Evolutionary conservation across 1,284 basidiomycete species (phyloP).

Genomic region (Stereum hirsutum): DNA sequence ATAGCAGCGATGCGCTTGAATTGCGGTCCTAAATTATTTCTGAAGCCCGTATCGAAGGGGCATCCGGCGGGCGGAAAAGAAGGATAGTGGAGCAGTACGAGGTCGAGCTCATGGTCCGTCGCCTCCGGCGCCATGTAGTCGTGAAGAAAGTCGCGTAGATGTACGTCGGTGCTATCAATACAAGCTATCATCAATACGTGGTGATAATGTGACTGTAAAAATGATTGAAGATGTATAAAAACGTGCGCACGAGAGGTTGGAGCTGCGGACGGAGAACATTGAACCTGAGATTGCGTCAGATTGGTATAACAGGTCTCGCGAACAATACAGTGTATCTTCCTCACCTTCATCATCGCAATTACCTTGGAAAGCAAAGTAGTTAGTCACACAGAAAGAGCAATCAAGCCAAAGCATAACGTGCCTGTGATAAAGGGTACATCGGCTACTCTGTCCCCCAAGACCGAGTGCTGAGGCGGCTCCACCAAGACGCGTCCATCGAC

Average conservation of each 20-base stretch:
- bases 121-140: slow-evolving; percentile 10
- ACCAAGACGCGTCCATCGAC: slow-evolving; percentile 42
- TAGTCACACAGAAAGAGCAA: not conserved
- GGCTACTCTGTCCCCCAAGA: slow-evolving; percentile 31
- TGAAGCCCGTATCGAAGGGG: slow-evolving; percentile 18
- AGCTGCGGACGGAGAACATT: slow-evolving; percentile 8
- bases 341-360: slow-evolving; percentile 14
- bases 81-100: slow-evolving; percentile 16
- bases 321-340: no score
- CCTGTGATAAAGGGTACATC: slow-evolving; percentile 38
- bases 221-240: not conserved
- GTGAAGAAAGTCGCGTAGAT: slow-evolving; percentile 4
- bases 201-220: not conserved
- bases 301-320: no score
- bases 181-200: not conserved
- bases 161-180: not conserved
- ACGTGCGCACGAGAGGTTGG: slow-evolving; percentile 8
- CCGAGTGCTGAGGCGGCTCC: slow-evolving; percentile 28
- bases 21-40: slow-evolving; percentile 11
- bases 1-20: slow-evolving; percentile 21
- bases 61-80: slow-evolving; percentile 12
- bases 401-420: slow-evolving; percentile 10
- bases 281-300: no score
- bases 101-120: slow-evolving; percentile 4
- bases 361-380: slow-evolving; percentile 1